These are phyloP conservation scores for Aphanomyces cochlioides DNA, from an alignment of 352 stramenopile genomes.

Conservation along the genomic window DNA sequence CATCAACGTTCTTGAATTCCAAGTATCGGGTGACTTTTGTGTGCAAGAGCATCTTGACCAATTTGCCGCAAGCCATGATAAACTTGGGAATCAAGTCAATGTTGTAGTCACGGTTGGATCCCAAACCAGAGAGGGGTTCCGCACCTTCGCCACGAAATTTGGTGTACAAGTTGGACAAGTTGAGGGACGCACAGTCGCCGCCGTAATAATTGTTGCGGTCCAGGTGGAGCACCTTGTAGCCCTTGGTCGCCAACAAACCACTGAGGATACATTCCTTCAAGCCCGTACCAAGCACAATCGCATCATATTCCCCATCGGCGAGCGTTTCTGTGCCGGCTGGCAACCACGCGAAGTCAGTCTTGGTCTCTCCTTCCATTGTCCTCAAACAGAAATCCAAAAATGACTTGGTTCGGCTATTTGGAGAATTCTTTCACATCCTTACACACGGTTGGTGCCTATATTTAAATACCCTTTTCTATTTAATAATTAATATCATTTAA, in stretches of 20 bases:
- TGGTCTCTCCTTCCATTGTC: slow-evolving; percentile 31
- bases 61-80: slow-evolving; percentile 99
- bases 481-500: no score
- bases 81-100: slow-evolving; percentile 99
- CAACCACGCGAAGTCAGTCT: slow-evolving; percentile 92
- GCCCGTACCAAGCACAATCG: slow-evolving; percentile 98
- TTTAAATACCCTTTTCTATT: no score
- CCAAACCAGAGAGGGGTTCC: slow-evolving; percentile 71
- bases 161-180: slow-evolving; percentile 97
- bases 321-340: slow-evolving; percentile 92
- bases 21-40: slow-evolving; percentile 98
- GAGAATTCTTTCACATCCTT: slow-evolving; percentile 7
- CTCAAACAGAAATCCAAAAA: slow-evolving; percentile 22
- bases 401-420: slow-evolving; percentile 20
- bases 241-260: slow-evolving; percentile 92
- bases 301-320: slow-evolving; percentile 99
- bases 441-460: neutral
- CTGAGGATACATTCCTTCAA: slow-evolving; percentile 99
- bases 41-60: slow-evolving; percentile 98
- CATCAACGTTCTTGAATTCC: slow-evolving; percentile 99
- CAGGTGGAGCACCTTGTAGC: slow-evolving; percentile 96
- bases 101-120: slow-evolving; percentile 98
- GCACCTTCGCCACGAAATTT: slow-evolving; percentile 83
- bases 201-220: slow-evolving; percentile 98
- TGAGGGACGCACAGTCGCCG: slow-evolving; percentile 97